These are phyloP conservation scores for Termitomyces titanicus DNA, from an alignment of 768 basidiomycete species.

Conservation along the genomic window DNA sequence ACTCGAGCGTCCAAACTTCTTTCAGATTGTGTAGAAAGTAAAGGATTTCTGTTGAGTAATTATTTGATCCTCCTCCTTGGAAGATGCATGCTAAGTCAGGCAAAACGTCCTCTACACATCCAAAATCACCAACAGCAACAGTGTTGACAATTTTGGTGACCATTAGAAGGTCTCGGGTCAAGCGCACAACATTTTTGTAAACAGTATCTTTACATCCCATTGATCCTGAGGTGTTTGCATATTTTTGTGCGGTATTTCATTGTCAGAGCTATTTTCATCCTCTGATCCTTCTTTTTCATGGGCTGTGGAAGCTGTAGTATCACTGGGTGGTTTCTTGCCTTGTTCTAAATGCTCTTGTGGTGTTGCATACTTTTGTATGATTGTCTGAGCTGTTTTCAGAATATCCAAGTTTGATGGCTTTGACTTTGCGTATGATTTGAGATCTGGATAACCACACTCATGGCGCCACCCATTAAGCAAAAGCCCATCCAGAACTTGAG, in stretches of 20 bases:
- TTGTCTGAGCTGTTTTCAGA: slow-evolving; percentile 13
- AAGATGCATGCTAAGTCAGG: slow-evolving; percentile 25
- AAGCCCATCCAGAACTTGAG: slow-evolving; percentile 29
- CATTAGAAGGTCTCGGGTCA: slow-evolving; percentile 28
- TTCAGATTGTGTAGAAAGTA: slow-evolving; percentile 26
- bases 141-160: slow-evolving; percentile 25
- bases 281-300: no score
- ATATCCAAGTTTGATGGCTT: slow-evolving; percentile 22
- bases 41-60: slow-evolving; percentile 28
- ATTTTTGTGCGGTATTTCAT: background rate
- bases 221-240: background rate
- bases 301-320: background rate
- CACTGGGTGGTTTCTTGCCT: background rate
- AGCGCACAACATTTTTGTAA: slow-evolving; percentile 19
- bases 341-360: background rate
- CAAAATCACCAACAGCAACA: slow-evolving; percentile 27
- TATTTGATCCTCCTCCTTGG: slow-evolving; percentile 26
- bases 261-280: background rate
- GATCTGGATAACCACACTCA: slow-evolving; percentile 11
- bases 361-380: slow-evolving; percentile 10
- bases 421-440: slow-evolving; percentile 17
- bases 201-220: slow-evolving; percentile 16
- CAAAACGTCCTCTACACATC: slow-evolving; percentile 26
- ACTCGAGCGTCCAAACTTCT: slow-evolving; percentile 28
- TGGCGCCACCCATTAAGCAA: slow-evolving; percentile 28